Evolutionary conservation across 2,329 filamentous ascomycete species (phyloP), one percentile per base, ranked within the genome.

Genomic region (Coleophoma crateriformis): DNA sequence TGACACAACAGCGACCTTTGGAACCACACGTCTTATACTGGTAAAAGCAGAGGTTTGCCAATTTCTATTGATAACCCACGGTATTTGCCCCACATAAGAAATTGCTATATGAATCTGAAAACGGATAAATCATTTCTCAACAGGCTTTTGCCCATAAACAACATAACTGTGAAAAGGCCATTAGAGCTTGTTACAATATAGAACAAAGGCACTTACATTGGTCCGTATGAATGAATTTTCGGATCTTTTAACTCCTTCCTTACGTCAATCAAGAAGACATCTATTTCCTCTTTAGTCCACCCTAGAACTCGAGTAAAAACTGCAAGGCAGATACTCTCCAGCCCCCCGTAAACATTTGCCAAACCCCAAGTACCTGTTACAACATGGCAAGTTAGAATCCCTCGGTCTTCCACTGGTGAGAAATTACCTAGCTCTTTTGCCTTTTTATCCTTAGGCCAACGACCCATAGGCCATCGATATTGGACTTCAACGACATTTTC

Each of bases 391-490:
- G 15, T 17, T 17, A 17, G 2, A 7, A 2, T 17, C 7, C n/a
- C 19, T 14, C 15, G 11, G 22, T n/a, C 14, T 27, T 27, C 27
- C 7, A 7, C 8, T 10, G 5, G 56, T 44, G 57, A 55, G 50
- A 55, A 61, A 3, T 50, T 48, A 6, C 54, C 54, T 7, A 58
- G 20, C 46, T 59, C 50, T 41, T 53, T 59, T 17, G 58, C 17
- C n/a, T 32, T 48, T 40, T 53, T 55, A 10, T 49, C 45, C 10
- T 50, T 57, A 2, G 55, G 54, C 58, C 58, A 62, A 4, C 45
- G 49, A 41, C 58, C 57, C 46, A 61, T 59, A 0, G 59, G 57
- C 57, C 58, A 61, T 38, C 59, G 59, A 44, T 56, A 59, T 37
- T 45, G 49, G 15, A 39, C 53, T 47, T 63, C 58, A 14, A 53